Conservation (phyloP, 1,139 yeast species). For the Hansenula sp. region DNA sequence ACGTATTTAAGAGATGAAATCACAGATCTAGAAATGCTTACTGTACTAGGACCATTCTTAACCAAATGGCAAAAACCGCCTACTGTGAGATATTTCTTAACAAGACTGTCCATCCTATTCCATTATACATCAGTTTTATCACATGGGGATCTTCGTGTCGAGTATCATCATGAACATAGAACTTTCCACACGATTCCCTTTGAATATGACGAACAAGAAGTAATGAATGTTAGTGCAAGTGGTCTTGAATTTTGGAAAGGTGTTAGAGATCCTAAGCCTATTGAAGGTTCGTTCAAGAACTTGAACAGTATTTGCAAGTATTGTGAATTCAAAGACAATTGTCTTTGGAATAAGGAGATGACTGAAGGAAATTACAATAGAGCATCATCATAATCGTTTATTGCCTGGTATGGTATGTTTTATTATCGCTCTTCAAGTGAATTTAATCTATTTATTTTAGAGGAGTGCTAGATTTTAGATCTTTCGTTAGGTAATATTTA, state of each 20-base stretch:
- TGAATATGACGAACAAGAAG: constrained; percentile 28
- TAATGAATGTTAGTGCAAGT: constrained; percentile 27
- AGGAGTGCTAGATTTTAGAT: background rate
- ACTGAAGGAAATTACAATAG: background rate
- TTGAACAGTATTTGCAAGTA: constrained; percentile 39
- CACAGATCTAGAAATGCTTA: constrained; percentile 9
- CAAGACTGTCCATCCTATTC: constrained; percentile 49
- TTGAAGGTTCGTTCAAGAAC: constrained; percentile 29
- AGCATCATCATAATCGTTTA: background rate
- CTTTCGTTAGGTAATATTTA: constrained; percentile 34
- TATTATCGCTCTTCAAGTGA: too few species aligned
- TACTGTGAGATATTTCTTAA: constrained; percentile 54
- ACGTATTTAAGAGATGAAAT: constrained; percentile 14
- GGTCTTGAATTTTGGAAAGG: constrained; percentile 57
- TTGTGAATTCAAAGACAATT: constrained; percentile 46
- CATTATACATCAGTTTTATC: constrained; percentile 31
- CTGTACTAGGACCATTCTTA: constrained; percentile 21
- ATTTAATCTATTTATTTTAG: background rate
- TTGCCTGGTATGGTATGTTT: too few species aligned
- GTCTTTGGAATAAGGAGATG: constrained; percentile 25
- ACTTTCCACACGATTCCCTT: constrained; percentile 38
- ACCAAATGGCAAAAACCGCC: constrained; percentile 48
- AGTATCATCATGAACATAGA: constrained; percentile 43
- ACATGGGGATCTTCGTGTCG: constrained; percentile 40
- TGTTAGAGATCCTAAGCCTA: constrained; percentile 37